Evolutionary conservation across 768 basidiomycete species (phyloP).

Genomic region (Tylopilus vinaceipallidus): DNA sequence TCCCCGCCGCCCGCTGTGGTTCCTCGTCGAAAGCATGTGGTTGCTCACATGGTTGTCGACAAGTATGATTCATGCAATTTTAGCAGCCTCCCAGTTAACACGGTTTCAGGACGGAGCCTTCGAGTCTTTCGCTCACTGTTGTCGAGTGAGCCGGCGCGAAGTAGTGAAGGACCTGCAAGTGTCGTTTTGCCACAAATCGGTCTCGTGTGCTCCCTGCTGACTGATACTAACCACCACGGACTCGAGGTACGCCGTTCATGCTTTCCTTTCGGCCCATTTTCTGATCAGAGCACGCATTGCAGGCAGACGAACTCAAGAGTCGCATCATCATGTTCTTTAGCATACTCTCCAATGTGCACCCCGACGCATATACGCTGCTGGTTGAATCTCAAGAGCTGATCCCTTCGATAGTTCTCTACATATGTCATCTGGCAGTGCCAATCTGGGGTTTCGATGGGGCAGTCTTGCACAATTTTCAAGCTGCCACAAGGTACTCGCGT

Average conservation of each 20-base stretch:
- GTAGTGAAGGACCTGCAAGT: conserved; percentile 24
- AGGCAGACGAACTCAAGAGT: conserved; percentile 38
- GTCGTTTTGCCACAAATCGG: conserved; percentile 43
- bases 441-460: conserved; percentile 67
- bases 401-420: conserved; percentile 60
- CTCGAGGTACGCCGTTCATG: conserved; percentile 36
- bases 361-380: conserved; percentile 38
- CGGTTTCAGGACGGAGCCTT: conserved; percentile 41
- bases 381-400: conserved; percentile 54
- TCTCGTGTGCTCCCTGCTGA: conserved; percentile 46
- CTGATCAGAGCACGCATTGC: conserved; percentile 2
- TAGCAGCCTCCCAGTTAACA: conserved; percentile 5
- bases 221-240: conserved; percentile 40
- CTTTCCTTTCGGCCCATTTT: not conserved
- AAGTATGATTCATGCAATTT: conserved; percentile 24
- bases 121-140: conserved; percentile 47
- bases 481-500: conserved; percentile 23
- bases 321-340: conserved; percentile 41
- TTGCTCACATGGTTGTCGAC: conserved; percentile 54
- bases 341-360: conserved; percentile 38
- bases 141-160: too few species aligned
- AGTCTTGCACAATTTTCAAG: conserved; percentile 36
- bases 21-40: conserved; percentile 48
- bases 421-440: conserved; percentile 49
- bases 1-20: conserved; percentile 47